These are phyloP conservation scores for Skeletonema costatum DNA, from an alignment of 108 stramenopile species.

Conservation along the genomic window DNA sequence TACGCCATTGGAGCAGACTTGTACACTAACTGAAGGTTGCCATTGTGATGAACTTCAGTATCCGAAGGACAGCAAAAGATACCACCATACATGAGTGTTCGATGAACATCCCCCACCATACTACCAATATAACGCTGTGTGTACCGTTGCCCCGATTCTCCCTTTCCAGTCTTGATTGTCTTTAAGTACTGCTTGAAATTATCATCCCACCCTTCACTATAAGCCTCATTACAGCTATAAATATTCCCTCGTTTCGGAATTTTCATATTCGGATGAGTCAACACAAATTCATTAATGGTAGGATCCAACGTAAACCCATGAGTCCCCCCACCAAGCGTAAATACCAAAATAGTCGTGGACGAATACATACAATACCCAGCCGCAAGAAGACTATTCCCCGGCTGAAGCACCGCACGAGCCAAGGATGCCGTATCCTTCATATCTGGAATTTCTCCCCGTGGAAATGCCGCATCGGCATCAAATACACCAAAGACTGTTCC, in stretches of 20 bases:
- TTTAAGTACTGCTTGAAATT: slow-evolving; percentile 78
- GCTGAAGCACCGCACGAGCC: slow-evolving; percentile 74
- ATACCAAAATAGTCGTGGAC: slow-evolving; percentile 93
- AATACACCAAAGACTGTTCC: slow-evolving; percentile 98
- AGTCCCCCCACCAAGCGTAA: slow-evolving; percentile 87
- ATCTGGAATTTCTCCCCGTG: slow-evolving; percentile 33
- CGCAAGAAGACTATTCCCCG: slow-evolving; percentile 91
- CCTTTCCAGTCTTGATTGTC: slow-evolving; percentile 68
- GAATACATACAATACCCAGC: slow-evolving; percentile 97
- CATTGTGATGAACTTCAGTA: slow-evolving; percentile 66
- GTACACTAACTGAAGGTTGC: slow-evolving; percentile 89
- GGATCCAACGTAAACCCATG: slow-evolving; percentile 97
- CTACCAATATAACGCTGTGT: slow-evolving; percentile 96
- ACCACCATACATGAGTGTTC: slow-evolving; percentile 97
- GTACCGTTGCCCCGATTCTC: slow-evolving; percentile 66
- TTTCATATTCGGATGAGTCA: slow-evolving; percentile 83
- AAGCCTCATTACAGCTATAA: slow-evolving; percentile 96
- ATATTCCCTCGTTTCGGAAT: slow-evolving; percentile 87
- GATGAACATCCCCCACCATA: slow-evolving; percentile 99
- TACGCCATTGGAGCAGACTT: slow-evolving; percentile 95
- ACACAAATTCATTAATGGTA: slow-evolving; percentile 93
- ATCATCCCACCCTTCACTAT: slow-evolving; percentile 85
- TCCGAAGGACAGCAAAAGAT: slow-evolving; percentile 96
- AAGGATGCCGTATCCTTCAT: slow-evolving; percentile 43
- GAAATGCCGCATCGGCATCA: slow-evolving; percentile 58